phyloP scores from a whole-genome alignment of 2,329 filamentous ascomycete species.

The Sporothrix brunneoviolacea region DNA sequence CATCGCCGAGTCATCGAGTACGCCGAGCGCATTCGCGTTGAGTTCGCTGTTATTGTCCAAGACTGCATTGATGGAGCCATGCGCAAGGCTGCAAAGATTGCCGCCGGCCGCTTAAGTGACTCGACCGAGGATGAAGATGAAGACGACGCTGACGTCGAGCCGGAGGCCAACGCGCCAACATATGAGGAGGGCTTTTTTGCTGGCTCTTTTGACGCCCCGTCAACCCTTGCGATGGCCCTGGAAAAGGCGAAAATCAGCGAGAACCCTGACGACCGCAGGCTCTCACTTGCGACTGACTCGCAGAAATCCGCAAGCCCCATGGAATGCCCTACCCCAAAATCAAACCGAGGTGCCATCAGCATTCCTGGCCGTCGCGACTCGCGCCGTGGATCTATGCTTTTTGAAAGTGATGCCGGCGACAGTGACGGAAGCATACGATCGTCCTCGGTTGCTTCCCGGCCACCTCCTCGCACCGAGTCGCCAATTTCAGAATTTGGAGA shows the following conservation, averaged over 20 bases:
- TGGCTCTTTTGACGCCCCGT: constrained; percentile 51
- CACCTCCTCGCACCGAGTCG: constrained; percentile 71
- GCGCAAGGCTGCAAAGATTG: constrained; percentile 80
- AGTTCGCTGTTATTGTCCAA: constrained; percentile 87
- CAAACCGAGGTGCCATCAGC: constrained; percentile 57
- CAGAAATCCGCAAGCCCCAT: constrained; percentile 84
- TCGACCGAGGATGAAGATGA: constrained; percentile 59
- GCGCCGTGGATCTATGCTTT: constrained; percentile 69
- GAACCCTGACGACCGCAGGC: constrained; percentile 32
- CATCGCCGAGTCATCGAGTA: constrained; percentile 94
- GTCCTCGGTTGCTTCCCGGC: constrained; percentile 62
- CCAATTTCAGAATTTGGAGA: constrained; percentile 80
- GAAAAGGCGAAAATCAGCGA: constrained; percentile 37
- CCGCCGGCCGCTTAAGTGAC: constrained; percentile 76
- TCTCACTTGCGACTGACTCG: constrained; percentile 60
- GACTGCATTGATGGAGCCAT: constrained; percentile 92
- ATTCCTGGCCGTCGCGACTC: constrained; percentile 56
- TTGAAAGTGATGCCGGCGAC: constrained; percentile 77
- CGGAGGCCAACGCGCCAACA: constrained; percentile 29
- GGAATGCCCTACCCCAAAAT: constrained; percentile 86
- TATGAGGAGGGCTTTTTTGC: constrained; percentile 50
- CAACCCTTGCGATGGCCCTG: constrained; percentile 50
- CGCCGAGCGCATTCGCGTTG: constrained; percentile 86
- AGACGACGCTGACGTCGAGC: constrained; percentile 39
- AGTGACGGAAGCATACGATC: constrained; percentile 87